Evolutionary conservation across 2,329 filamentous ascomycete genomes (phyloP).

Genomic region (Colletotrichum theobromicola): DNA sequence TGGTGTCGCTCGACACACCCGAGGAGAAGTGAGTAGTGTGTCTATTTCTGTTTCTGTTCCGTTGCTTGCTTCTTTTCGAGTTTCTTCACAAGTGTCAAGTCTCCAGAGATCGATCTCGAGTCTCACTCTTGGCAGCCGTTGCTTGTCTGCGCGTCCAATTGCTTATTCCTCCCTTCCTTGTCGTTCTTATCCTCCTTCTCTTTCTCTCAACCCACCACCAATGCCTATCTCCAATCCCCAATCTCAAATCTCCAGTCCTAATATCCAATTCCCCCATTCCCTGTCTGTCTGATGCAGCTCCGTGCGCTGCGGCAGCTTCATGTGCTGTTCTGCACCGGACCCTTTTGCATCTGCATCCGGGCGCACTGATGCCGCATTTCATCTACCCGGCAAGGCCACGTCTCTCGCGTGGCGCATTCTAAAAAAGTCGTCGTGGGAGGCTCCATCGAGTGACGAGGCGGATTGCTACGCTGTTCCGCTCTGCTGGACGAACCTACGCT

Average conservation of each 20-base stretch:
- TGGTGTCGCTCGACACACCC: background rate
- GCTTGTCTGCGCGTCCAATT: background rate
- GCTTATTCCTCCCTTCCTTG: background rate
- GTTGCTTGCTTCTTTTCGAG: background rate
- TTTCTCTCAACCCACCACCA: background rate
- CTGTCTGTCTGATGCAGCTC: background rate
- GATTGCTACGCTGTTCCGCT: background rate
- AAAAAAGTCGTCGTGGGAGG: background rate
- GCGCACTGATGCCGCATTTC: background rate
- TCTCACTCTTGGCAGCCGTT: background rate
- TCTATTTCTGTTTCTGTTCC: background rate
- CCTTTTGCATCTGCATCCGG: background rate
- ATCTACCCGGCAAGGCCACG: conserved; percentile 10
- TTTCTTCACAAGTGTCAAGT: background rate
- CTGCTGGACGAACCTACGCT: background rate
- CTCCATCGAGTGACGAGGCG: conserved; percentile 2
- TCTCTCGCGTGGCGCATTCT: background rate
- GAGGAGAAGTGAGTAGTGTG: background rate
- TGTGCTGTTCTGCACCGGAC: background rate
- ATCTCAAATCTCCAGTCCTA: background rate
- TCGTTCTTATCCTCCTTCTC: background rate
- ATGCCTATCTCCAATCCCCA: background rate
- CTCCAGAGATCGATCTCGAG: background rate
- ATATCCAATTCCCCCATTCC: background rate
- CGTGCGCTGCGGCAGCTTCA: background rate